Base-by-base conservation (phyloP, 768 basidiomycete species). In the Lactifluus echinatus region DNA sequence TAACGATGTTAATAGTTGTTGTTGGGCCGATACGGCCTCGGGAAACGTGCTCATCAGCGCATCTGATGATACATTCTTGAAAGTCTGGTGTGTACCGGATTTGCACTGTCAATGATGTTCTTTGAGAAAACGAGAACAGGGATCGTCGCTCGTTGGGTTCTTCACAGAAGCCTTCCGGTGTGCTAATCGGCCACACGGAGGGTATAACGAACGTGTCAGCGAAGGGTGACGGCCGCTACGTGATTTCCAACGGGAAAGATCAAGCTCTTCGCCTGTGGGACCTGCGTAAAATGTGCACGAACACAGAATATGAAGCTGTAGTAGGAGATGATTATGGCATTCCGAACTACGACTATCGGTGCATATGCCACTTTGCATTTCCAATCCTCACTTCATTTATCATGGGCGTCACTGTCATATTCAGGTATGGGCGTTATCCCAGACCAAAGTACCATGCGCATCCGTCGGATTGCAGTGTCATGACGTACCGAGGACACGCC, bases 181-280 rank as follows among this genome's bases (percentile, higher is more conserved):
- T 95, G 1, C 77, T 98, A 14, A 84, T 95, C 42, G 96, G 96
- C 0, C 95, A 98, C 62, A 96, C 93, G 0, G 94, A 98, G 66
- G 92, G 95, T 40, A 87, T 97, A 56, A 93, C 95, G 5, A 90
- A 91, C 62, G 93, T 96, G 14, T 87, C 92, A 33, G 87, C 95
- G 1, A 97, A 96, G 65, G 95, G 95, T 5, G 95, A 98, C 66
- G 95, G 95, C 8, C 84, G 95, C 57, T 97, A 97, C 68, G 75
- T 95, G 45, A 85, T 98, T 44, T 93, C 91, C 17, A 98, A 98
- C 66, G 93, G 93, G 36, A 98, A 98, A 71, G 95, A 98, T 67
- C 94, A 98, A 65, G 82, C 89, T 1, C 74, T 93, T 49, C 83
- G 93, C 7, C 72, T 97, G 23, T 97, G 95, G 89, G 95, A 98